These are phyloP conservation scores for Ophiostoma populinum DNA, from an alignment of 2,329 filamentous ascomycete genomes.

Conservation along the genomic window DNA sequence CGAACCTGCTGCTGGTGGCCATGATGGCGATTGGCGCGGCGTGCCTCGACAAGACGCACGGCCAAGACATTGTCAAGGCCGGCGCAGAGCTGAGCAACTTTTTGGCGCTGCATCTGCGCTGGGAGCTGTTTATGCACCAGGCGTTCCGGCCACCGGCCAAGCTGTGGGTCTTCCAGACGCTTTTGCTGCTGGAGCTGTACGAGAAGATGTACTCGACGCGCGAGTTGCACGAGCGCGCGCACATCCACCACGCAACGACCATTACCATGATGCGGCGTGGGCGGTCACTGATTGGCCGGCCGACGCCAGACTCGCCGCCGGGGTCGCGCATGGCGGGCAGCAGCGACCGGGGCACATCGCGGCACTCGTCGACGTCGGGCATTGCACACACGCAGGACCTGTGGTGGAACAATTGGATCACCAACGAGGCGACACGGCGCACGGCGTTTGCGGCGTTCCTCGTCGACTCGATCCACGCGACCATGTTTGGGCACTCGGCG, in stretches of 20 bases:
- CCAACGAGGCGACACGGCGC: slow-evolving; percentile 74
- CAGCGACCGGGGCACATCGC: slow-evolving; percentile 34
- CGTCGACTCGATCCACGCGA: slow-evolving; percentile 88
- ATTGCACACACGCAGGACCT: slow-evolving; percentile 58
- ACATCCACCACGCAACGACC: slow-evolving; percentile 92
- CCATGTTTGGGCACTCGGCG: slow-evolving; percentile 93
- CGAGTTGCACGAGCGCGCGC: slow-evolving; percentile 79
- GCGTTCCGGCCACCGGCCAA: slow-evolving; percentile 86
- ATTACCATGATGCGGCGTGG: slow-evolving; percentile 90
- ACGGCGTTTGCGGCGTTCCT: slow-evolving; percentile 90
- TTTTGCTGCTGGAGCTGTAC: slow-evolving; percentile 78
- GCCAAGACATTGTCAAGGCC: slow-evolving; percentile 52
- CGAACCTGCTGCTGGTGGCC: slow-evolving; percentile 65
- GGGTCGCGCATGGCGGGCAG: slow-evolving; percentile 53
- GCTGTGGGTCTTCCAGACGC: slow-evolving; percentile 86
- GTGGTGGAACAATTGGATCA: slow-evolving; percentile 94
- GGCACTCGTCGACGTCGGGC: slow-evolving; percentile 45
- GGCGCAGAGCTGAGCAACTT: slow-evolving; percentile 81
- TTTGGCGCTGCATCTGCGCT: slow-evolving; percentile 80
- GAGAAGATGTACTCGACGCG: slow-evolving; percentile 97
- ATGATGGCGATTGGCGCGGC: slow-evolving; percentile 89
- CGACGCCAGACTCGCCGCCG: slow-evolving; percentile 68
- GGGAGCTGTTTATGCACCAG: slow-evolving; percentile 85
- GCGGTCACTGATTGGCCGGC: slow-evolving; percentile 74
- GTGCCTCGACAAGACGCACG: slow-evolving; percentile 70